Percentiles rank a stretch among this genome's conserved stretches.
Conservation (phyloP, 352 stramenopile genomes). For the Phytophthora cactorum region DNA sequence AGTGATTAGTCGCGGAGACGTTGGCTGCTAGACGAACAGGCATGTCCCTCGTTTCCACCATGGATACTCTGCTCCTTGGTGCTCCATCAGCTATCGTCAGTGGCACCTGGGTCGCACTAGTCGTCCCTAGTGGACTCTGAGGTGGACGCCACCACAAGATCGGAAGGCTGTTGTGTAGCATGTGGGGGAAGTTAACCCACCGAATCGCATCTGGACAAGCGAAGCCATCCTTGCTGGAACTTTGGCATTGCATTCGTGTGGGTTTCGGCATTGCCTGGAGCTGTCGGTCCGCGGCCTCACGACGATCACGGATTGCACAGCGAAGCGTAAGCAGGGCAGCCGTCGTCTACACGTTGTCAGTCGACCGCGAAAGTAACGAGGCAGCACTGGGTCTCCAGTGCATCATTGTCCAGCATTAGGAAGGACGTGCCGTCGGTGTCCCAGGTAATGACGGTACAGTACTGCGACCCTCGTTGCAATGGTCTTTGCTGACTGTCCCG, state of each 20-base stretch:
- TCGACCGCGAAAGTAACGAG: slow-evolving; percentile 71
- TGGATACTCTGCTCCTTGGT: background rate
- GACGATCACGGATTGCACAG: background rate
- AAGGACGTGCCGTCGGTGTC: slow-evolving; percentile 59
- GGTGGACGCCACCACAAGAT: slow-evolving; percentile 21
- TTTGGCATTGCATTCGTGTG: background rate
- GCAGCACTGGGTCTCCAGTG: slow-evolving; percentile 59
- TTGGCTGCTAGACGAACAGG: background rate
- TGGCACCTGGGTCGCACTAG: slow-evolving; percentile 13
- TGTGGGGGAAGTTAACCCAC: slow-evolving; percentile 6
- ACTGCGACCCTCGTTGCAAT: slow-evolving; percentile 79
- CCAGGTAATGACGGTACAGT: slow-evolving; percentile 78
- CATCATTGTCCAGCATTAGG: slow-evolving; percentile 53
- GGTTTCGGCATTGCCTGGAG: background rate
- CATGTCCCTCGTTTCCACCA: background rate
- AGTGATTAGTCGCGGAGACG: slow-evolving; percentile 10
- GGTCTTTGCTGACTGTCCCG: slow-evolving; percentile 49
- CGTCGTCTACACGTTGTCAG: slow-evolving; percentile 4
- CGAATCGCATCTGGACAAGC: background rate
- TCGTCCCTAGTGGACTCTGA: background rate
- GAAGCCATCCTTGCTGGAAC: background rate
- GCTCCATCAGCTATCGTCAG: slow-evolving; percentile 14
- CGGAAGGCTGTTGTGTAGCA: slow-evolving; percentile 13
- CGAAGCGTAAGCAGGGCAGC: background rate
- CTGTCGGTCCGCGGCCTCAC: background rate